phyloP scores from a whole-genome alignment of 2,329 filamentous ascomycete species.

The Colletotrichum melonis region DNA sequence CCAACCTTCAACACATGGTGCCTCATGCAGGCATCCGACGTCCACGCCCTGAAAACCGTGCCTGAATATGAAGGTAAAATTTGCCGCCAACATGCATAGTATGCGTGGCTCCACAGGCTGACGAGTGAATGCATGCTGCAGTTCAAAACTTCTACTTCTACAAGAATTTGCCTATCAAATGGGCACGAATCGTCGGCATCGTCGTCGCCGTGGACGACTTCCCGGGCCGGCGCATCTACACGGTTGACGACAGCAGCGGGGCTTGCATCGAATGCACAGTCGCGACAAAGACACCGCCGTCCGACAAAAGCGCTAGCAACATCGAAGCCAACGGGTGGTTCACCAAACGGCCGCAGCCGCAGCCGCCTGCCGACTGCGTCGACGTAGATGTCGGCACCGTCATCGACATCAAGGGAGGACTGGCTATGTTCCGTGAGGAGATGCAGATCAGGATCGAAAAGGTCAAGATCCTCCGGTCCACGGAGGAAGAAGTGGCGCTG shows the following conservation, averaged over 20 bases:
- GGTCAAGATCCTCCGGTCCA: slow-evolving; percentile 59
- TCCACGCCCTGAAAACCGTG: slow-evolving; percentile 59
- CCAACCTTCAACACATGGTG: slow-evolving; percentile 72
- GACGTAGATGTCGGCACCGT: slow-evolving; percentile 64
- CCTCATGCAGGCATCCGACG: slow-evolving; percentile 62
- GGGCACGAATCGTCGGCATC: slow-evolving; percentile 77
- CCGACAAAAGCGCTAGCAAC: not conserved
- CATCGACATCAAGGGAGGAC: slow-evolving; percentile 66
- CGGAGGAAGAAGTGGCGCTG: slow-evolving; percentile 66
- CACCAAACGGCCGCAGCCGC: slow-evolving; percentile 19
- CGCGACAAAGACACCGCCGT: slow-evolving; percentile 36
- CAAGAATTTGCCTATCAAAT: slow-evolving; percentile 81
- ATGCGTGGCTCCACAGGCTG: not conserved
- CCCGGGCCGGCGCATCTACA: slow-evolving; percentile 59
- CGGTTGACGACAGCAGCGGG: slow-evolving; percentile 75
- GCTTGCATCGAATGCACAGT: slow-evolving; percentile 62
- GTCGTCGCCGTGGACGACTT: slow-evolving; percentile 72
- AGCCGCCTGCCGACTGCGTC: slow-evolving; percentile 37
- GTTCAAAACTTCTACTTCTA: slow-evolving; percentile 73
- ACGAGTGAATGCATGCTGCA: not conserved
- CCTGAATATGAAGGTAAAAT: slow-evolving; percentile 64
- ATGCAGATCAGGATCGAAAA: slow-evolving; percentile 66
- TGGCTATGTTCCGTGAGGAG: slow-evolving; percentile 59
- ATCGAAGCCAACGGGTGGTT: not conserved
- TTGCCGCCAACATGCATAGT: not conserved